Evolutionary conservation across 768 basidiomycete species (phyloP).

Genomic region (Collybia sp.): DNA sequence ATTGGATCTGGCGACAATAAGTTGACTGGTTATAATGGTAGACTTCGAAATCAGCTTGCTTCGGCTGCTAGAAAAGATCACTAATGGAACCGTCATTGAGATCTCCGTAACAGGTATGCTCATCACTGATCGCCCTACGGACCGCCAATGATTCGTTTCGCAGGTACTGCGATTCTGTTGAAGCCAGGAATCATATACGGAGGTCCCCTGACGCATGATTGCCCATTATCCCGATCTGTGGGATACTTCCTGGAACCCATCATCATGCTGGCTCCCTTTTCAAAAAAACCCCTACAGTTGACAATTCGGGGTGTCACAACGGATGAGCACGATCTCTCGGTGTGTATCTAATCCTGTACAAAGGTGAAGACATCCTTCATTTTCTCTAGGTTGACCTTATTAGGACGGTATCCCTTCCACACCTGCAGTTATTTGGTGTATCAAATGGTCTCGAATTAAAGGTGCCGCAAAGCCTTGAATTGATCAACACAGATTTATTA

Average conservation of each 20-base stretch:
- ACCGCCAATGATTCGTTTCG: constrained; percentile 1
- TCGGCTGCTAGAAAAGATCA: constrained; percentile 82
- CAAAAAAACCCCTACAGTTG: constrained; percentile 80
- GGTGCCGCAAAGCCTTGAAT: constrained; percentile 31
- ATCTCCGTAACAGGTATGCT: constrained; percentile 88
- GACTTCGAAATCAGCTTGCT: constrained; percentile 93
- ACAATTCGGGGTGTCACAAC: constrained; percentile 90
- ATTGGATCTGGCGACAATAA: background rate
- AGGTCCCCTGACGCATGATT: constrained; percentile 79
- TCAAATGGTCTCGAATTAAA: constrained; percentile 87
- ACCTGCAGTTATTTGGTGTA: constrained; percentile 86
- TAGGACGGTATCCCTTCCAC: constrained; percentile 86
- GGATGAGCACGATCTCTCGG: constrained; percentile 89
- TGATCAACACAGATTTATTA: too few species aligned
- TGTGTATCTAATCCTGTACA: constrained; percentile 22
- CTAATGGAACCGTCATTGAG: constrained; percentile 92
- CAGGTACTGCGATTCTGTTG: constrained; percentile 87
- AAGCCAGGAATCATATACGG: constrained; percentile 92
- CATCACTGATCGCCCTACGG: background rate
- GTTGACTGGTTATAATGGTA: constrained; percentile 19
- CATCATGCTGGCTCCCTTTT: constrained; percentile 87
- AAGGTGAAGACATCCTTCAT: constrained; percentile 4
- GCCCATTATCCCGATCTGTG: constrained; percentile 81
- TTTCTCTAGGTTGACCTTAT: constrained; percentile 75
- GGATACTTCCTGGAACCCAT: constrained; percentile 95